Base-by-base conservation (phyloP, 2,329 filamentous ascomycete genomes). In the Paraphoma sp. region DNA sequence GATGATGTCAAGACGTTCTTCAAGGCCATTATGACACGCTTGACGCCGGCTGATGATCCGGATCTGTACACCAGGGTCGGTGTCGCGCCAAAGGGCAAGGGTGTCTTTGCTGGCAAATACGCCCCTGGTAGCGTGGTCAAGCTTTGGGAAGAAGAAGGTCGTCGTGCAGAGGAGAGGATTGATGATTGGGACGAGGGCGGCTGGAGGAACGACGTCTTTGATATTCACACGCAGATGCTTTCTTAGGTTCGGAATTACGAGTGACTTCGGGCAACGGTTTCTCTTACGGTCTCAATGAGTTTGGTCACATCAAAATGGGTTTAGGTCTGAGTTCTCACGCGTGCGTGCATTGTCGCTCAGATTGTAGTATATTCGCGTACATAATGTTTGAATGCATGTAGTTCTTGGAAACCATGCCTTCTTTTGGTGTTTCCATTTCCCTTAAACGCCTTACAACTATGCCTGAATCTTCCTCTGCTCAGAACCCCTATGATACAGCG, bases 201-300 rank as follows among this genome's bases (percentile, higher is more conserved):
- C 0, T 97, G 93, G 93, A 85, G 90, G 65, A 97, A 96, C 74
- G 87, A 87, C 45, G 88, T 96, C n/a, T 96, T 97, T 59, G 83
- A 87, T 64, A 71, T 84, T 38, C 77, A 80, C 53, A 72, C 77
- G 11, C 10, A 17, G 4, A 70, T 72, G 70, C 69, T 69, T 47
- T 56, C 68, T 44, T 67, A 53, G 16, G 16, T 23, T 5, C 23
- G 23, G 23, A 23, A 23, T 5, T 23, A 23, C 23, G 23, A 23
- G 23, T 31, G 6, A 11, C 48, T 53, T 23, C 43, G 38, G 47
- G 23, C 12, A 43, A 42, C 16, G n/a, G n/a, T 8, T 42, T 42
- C 16, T 42, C 12, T 4, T 11, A 16, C 16, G 14, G 40, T 11
- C n/a, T 16, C 40, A 8, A 16, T n/a, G 40, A 17, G n/a, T 42